phyloP scores from a whole-genome alignment of 768 basidiomycete genomes.

The Pisolithus microcarpus region DNA sequence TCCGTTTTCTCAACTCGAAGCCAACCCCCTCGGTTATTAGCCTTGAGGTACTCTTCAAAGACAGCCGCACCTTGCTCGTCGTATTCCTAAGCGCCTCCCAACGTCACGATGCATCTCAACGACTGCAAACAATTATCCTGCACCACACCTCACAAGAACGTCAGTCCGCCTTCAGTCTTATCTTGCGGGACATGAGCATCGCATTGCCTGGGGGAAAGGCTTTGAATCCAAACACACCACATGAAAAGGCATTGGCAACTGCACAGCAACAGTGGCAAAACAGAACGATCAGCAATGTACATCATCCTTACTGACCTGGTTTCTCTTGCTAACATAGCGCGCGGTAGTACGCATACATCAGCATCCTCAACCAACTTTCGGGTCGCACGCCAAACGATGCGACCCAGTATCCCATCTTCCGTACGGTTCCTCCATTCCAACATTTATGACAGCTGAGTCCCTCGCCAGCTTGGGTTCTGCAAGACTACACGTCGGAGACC shows the following conservation, averaged over 20 bases:
- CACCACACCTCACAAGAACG: slow-evolving; percentile 33
- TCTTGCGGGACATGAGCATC: slow-evolving; percentile 34
- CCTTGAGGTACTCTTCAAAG: slow-evolving; percentile 88
- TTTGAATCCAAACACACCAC: neutral
- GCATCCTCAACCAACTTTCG: slow-evolving; percentile 85
- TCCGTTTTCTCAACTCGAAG: neutral
- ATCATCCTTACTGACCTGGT: slow-evolving; percentile 14
- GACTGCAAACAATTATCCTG: slow-evolving; percentile 42
- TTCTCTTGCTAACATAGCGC: neutral
- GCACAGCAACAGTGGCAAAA: slow-evolving; percentile 84
- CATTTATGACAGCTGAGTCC: neutral
- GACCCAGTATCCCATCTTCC: slow-evolving; percentile 90
- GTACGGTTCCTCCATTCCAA: slow-evolving; percentile 34
- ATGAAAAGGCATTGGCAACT: slow-evolving; percentile 45
- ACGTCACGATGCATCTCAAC: slow-evolving; percentile 52
- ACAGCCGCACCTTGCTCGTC: slow-evolving; percentile 79
- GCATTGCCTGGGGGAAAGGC: slow-evolving; percentile 15
- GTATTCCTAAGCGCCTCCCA: slow-evolving; percentile 70
- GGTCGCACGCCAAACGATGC: slow-evolving; percentile 92
- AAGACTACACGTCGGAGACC: slow-evolving; percentile 69
- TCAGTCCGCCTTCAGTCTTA: slow-evolving; percentile 37
- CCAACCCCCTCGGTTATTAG: slow-evolving; percentile 30
- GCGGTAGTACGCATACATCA: slow-evolving; percentile 76
- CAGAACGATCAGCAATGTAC: slow-evolving; percentile 85
- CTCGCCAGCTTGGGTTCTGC: slow-evolving; percentile 73